These are phyloP conservation scores for Panicum miliaceum DNA, from an alignment of 176 grass and related monocot species.

Conservation along the genomic window DNA sequence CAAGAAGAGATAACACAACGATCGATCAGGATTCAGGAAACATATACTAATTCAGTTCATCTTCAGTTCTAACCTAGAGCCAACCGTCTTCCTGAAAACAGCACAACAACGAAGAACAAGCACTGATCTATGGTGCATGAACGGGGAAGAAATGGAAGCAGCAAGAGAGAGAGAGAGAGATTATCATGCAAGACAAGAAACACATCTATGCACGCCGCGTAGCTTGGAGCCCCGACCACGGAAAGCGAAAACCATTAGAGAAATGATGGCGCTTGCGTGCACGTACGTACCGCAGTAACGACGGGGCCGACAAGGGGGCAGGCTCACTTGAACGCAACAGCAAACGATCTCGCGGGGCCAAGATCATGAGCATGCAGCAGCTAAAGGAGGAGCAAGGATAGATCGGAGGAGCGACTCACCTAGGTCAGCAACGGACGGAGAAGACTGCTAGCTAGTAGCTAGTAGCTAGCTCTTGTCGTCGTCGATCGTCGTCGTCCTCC, in stretches of 20 bases:
- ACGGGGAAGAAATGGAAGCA: too few relatives aligned
- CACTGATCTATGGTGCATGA: background rate
- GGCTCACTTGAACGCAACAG: background rate
- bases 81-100: background rate
- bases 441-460: background rate
- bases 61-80: background rate
- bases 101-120: background rate
- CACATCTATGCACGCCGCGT: background rate
- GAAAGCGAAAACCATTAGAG: conserved; percentile 10
- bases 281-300: background rate
- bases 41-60: background rate
- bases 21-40: background rate
- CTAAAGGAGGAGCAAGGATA: background rate
- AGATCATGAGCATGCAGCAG: background rate
- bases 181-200: conserved; percentile 3
- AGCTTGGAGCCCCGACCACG: conserved; percentile 30
- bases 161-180: too few relatives aligned
- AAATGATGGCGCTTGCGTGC: background rate
- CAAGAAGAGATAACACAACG: too few relatives aligned
- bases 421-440: background rate
- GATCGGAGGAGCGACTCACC: background rate
- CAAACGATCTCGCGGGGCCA: background rate
- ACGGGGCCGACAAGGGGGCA: background rate
- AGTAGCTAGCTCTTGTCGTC: background rate
- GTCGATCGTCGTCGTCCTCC: background rate